Evolutionary conservation across 169 alveolate genomes (phyloP).

Genomic region (Eimeria brunetti): DNA sequence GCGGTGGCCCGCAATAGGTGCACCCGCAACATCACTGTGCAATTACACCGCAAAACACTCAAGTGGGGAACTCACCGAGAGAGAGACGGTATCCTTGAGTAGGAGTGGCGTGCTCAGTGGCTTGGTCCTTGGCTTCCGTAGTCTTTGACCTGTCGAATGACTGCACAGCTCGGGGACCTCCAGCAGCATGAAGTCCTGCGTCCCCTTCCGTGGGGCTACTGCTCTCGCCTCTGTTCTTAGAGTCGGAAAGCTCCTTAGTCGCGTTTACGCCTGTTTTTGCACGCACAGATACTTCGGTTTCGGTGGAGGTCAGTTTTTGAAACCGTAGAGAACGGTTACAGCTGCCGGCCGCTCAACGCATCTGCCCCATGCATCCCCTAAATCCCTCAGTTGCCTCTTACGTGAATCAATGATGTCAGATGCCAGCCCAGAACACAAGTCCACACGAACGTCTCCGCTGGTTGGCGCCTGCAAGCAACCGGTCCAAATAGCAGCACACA

Average conservation of each 20-base stretch:
- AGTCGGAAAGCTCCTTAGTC: background rate
- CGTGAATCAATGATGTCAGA: conserved; percentile 12
- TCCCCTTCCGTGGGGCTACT: background rate
- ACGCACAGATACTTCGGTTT: background rate
- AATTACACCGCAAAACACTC: background rate
- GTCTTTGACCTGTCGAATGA: background rate
- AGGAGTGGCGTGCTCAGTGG: background rate
- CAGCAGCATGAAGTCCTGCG: background rate
- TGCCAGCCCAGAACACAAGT: background rate
- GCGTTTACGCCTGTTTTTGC: background rate
- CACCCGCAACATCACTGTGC: background rate
- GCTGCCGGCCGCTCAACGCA: background rate
- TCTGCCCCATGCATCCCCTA: background rate
- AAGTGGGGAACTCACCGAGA: background rate
- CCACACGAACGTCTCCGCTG: background rate
- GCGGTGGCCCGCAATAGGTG: background rate
- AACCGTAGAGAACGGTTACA: background rate
- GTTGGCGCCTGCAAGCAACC: conserved; percentile 16
- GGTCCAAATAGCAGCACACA: background rate
- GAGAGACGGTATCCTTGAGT: background rate
- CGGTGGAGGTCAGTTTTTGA: background rate
- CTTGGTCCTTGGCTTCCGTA: background rate
- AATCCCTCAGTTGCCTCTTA: conserved; percentile 10
- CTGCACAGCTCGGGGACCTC: background rate
- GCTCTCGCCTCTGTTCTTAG: background rate